Conservation (phyloP, 1,139 yeast genomes). For the Kodamaea derodonti region DNA sequence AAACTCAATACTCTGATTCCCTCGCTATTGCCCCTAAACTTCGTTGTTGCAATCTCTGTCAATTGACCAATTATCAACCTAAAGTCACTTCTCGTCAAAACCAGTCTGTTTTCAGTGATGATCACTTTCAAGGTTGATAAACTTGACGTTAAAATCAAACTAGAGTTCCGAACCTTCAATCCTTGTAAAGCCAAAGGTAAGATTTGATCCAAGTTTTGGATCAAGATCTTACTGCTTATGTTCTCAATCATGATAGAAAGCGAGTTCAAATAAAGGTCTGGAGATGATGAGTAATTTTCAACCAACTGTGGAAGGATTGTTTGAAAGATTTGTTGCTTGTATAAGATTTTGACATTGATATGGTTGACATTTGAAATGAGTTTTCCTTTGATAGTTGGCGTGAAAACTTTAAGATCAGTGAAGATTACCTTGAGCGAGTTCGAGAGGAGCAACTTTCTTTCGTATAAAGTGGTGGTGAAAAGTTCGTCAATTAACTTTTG, state of each 20-base stretch:
- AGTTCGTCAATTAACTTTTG: slow-evolving; percentile 20
- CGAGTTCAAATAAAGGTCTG: slow-evolving; percentile 51
- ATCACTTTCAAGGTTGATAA: slow-evolving; percentile 52
- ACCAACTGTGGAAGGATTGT: slow-evolving; percentile 49
- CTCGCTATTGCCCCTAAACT: slow-evolving; percentile 25
- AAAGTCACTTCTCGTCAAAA: slow-evolving; percentile 44
- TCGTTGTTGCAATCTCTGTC: slow-evolving; percentile 30
- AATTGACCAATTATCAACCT: slow-evolving; percentile 59
- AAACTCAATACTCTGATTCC: slow-evolving; percentile 56
- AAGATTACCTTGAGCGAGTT: slow-evolving; percentile 62
- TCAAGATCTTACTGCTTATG: slow-evolving; percentile 57
- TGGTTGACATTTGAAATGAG: slow-evolving; percentile 48
- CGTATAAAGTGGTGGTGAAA: slow-evolving; percentile 5
- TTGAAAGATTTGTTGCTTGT: slow-evolving; percentile 76
- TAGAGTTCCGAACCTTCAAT: slow-evolving; percentile 41
- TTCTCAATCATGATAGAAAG: slow-evolving; percentile 65
- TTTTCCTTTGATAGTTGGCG: slow-evolving; percentile 21
- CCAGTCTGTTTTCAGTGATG: slow-evolving; percentile 30
- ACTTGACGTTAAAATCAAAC: slow-evolving; percentile 53
- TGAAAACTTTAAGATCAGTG: slow-evolving; percentile 59
- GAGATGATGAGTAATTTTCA: slow-evolving; percentile 24
- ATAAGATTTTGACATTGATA: slow-evolving; percentile 59
- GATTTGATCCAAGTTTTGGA: slow-evolving; percentile 57
- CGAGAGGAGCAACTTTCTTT: slow-evolving; percentile 27
- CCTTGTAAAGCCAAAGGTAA: slow-evolving; percentile 73